Evolutionary conservation across 148 eudicot species (phyloP).

Genomic region (Diospyros lotus): DNA sequence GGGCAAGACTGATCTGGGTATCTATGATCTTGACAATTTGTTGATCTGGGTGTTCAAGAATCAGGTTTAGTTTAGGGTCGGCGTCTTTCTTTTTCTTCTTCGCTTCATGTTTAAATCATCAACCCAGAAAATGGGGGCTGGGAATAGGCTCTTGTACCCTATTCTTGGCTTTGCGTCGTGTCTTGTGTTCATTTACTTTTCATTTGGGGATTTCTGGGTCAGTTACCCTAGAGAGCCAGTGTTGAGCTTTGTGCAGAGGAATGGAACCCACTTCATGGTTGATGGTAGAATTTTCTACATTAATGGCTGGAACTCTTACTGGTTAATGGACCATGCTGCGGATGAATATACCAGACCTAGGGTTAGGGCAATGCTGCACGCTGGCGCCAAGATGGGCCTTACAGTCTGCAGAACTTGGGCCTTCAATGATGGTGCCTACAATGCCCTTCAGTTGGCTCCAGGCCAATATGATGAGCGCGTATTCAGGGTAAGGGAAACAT

Average conservation of each 20-base stretch:
- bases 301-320: conserved; percentile 98
- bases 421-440: conserved; percentile 84
- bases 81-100: neutral
- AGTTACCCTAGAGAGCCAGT: conserved; percentile 19
- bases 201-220: conserved; percentile 65
- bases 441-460: conserved; percentile 90
- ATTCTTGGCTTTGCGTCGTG: conserved; percentile 51
- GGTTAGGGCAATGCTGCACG: conserved; percentile 54
- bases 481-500: conserved; percentile 48
- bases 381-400: conserved; percentile 90
- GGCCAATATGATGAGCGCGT: conserved; percentile 72
- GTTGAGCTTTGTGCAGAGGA: conserved; percentile 71
- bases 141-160: conserved; percentile 65
- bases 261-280: conserved; percentile 75
- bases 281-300: conserved; percentile 78
- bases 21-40: neutral
- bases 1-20: conserved; percentile 12
- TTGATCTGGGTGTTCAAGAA: conserved; percentile 2
- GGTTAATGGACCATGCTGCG: conserved; percentile 95
- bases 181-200: conserved; percentile 57
- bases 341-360: conserved; percentile 48
- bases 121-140: conserved; percentile 35
- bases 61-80: neutral
- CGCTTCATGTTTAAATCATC: conserved; percentile 23
- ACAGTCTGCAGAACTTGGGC: conserved; percentile 97